Conservation (phyloP, 1,284 basidiomycete genomes). For the Cryptococcus sp. region DNA sequence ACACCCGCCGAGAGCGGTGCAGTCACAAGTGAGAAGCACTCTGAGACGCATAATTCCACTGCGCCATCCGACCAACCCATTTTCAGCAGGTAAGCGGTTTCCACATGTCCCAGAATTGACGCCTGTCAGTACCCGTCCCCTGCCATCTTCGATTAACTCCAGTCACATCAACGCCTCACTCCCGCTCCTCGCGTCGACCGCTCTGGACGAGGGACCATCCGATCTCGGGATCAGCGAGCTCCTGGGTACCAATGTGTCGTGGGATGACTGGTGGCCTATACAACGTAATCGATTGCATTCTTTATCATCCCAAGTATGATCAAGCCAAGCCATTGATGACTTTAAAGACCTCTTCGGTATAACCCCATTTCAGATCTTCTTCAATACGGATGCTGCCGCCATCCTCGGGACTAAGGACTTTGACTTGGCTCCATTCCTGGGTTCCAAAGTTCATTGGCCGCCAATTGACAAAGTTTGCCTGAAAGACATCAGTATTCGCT, state of each 20-base stretch:
- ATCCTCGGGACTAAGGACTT: slow-evolving; percentile 15
- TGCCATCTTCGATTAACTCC: no score
- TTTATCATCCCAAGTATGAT: background rate
- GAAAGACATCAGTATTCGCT: background rate
- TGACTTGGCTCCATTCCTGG: slow-evolving; percentile 13
- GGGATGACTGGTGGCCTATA: slow-evolving; percentile 15
- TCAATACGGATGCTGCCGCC: slow-evolving; percentile 14
- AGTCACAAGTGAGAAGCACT: no score
- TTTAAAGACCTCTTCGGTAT: slow-evolving; percentile 12
- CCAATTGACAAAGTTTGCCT: slow-evolving; percentile 18
- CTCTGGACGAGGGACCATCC: background rate
- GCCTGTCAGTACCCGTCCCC: no score
- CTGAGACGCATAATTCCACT: no score
- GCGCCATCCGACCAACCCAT: no score
- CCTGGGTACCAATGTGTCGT: slow-evolving; percentile 2
- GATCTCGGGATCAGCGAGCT: background rate
- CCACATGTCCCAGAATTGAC: no score
- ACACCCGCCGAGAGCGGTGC: no score
- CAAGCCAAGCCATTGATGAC: slow-evolving; percentile 4
- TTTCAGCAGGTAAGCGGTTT: no score
- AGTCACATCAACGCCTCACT: no score
- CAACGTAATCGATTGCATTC: background rate
- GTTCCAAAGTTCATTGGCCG: slow-evolving; percentile 10
- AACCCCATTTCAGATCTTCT: slow-evolving; percentile 15
- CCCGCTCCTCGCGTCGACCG: background rate